Evolutionary conservation across 2,329 filamentous ascomycete species (phyloP).

Genomic region (Tolypocladium paradoxum): DNA sequence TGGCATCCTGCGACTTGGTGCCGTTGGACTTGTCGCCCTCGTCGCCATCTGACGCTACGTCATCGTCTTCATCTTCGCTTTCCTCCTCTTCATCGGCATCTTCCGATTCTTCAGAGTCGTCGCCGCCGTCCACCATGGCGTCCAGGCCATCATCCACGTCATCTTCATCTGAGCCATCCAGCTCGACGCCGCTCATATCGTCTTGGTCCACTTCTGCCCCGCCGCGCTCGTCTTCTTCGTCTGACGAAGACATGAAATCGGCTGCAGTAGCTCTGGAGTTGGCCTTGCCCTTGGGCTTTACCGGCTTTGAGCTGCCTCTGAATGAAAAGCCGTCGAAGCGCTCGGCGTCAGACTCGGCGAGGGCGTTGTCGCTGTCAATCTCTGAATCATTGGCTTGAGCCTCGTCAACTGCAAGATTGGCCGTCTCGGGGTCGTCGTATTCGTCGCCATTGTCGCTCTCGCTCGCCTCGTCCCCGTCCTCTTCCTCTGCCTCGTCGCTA

Average conservation of each 20-base stretch:
- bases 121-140: slow-evolving; percentile 19
- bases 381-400: slow-evolving; percentile 43
- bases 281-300: slow-evolving; percentile 20
- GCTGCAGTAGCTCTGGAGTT: slow-evolving; percentile 38
- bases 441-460: slow-evolving; percentile 35
- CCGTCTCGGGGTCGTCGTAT: slow-evolving; percentile 46
- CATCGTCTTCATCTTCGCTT: slow-evolving; percentile 18
- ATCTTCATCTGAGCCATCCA: slow-evolving; percentile 24
- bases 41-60: slow-evolving; percentile 22
- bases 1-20: slow-evolving; percentile 17
- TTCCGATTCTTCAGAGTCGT: slow-evolving; percentile 22
- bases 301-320: slow-evolving; percentile 44
- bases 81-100: slow-evolving; percentile 25
- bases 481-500: slow-evolving; percentile 40
- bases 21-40: slow-evolving; percentile 11
- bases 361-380: slow-evolving; percentile 57
- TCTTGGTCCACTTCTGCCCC: slow-evolving; percentile 22
- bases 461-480: slow-evolving; percentile 29
- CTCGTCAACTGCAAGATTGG: slow-evolving; percentile 42
- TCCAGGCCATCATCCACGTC: slow-evolving; percentile 28
- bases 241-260: slow-evolving; percentile 45
- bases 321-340: slow-evolving; percentile 64
- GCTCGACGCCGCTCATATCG: slow-evolving; percentile 22
- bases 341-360: slow-evolving; percentile 78
- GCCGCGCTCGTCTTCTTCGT: slow-evolving; percentile 24